A percentile compares a stretch with the other conserved stretches of the same genome.
phyloP scores from a whole-genome alignment of 495 filamentous ascomycete genomes.

The Talaromyces ruber region DNA sequence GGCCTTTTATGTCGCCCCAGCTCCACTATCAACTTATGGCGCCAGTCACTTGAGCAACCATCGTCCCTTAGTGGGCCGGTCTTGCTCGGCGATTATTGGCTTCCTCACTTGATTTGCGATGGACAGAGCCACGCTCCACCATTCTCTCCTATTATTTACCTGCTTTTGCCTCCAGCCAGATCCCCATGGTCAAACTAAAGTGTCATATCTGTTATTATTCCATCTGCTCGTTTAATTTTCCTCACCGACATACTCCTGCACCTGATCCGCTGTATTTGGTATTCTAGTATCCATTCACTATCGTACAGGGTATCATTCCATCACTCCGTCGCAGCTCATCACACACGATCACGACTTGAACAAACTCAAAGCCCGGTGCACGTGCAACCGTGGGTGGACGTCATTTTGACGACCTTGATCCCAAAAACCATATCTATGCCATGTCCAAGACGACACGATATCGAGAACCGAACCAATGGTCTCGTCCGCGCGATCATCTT shows the following conservation, averaged over 20 bases:
- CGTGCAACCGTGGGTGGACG: constrained; percentile 3
- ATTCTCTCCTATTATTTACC: not conserved
- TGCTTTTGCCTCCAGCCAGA: not conserved
- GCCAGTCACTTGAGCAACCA: constrained; percentile 1
- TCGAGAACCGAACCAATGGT: constrained; percentile 6
- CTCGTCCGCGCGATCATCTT: constrained; percentile 3
- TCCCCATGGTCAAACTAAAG: not conserved
- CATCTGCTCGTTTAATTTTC: not conserved
- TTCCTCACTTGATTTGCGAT: not conserved
- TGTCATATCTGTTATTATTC: not conserved
- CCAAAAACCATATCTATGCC: not conserved
- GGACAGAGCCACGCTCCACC: not conserved
- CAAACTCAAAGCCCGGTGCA: not conserved
- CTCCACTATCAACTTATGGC: not conserved
- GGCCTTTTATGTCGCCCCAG: not conserved
- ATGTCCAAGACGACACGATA: constrained; percentile 4
- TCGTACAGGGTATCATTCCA: not conserved
- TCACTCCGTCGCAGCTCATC: not conserved
- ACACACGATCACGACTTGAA: not conserved
- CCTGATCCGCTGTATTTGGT: not conserved
- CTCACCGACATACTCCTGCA: not conserved
- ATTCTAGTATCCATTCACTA: not conserved
- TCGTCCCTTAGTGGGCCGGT: not conserved
- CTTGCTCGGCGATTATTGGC: not conserved
- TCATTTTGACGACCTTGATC: constrained; percentile 5